Evolutionary conservation across 2,329 filamentous ascomycete genomes (phyloP).

Genomic region (Huntiella decipiens): DNA sequence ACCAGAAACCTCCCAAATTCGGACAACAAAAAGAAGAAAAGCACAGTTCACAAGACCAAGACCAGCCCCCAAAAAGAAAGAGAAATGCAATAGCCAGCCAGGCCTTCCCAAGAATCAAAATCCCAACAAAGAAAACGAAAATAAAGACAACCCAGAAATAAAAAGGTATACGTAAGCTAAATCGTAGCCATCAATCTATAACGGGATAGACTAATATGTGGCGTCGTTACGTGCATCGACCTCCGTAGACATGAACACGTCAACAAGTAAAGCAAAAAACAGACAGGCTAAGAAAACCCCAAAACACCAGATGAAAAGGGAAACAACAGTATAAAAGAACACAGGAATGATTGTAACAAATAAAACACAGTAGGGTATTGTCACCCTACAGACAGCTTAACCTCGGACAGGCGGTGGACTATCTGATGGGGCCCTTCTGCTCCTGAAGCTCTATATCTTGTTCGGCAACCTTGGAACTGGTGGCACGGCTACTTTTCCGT

Average conservation of each 20-base stretch:
- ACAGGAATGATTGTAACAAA: slow-evolving; percentile 2
- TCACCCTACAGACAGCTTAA: too few species aligned
- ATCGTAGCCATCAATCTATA: too few species aligned
- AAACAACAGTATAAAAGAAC: slow-evolving; percentile 1
- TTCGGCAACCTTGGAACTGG: slow-evolving; percentile 16
- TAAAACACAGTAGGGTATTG: slow-evolving; percentile 1
- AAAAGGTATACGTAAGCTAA: neutral
- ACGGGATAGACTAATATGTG: too few species aligned
- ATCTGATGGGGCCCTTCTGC: slow-evolving; percentile 20
- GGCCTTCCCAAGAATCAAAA: neutral
- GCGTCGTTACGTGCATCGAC: neutral
- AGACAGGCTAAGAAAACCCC: neutral
- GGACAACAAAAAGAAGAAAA: too few species aligned
- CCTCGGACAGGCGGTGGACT: neutral
- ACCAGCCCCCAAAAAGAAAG: slow-evolving; percentile 2
- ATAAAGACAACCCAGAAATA: slow-evolving; percentile 2
- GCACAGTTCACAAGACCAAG: neutral
- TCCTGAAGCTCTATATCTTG: slow-evolving; percentile 31
- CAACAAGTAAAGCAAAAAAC: slow-evolving; percentile 4
- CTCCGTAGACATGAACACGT: neutral
- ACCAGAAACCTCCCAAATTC: too few species aligned
- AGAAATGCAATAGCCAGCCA: neutral
- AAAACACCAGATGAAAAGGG: slow-evolving; percentile 4
- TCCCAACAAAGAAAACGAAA: slow-evolving; percentile 5
- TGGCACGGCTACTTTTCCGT: neutral